Evolutionary conservation across 768 basidiomycete genomes (phyloP), one percentile per base, ranked within the genome.

Genomic region (Fistulinella prunicolor): DNA sequence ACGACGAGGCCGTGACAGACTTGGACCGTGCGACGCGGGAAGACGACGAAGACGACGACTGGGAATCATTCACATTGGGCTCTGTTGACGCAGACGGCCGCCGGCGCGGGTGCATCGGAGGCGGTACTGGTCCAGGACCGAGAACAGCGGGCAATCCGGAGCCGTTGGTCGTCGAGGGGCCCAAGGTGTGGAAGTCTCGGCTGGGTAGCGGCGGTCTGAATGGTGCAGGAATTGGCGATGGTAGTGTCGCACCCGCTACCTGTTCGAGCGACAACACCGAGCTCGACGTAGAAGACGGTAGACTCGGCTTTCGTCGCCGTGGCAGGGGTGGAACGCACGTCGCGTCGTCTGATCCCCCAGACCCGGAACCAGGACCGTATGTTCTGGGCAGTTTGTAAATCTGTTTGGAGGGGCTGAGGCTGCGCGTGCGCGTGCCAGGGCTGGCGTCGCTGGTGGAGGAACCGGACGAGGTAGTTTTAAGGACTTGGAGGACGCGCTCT

Each of bases 401-500:
- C 19, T 47, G 50, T 37, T 67, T 69, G 3, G 58, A 46, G 10
- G 71, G 64, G 30, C 63, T 70, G 24, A 52, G 51, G 42, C 70
- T 71, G 29, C 69, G 62, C 21, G 59, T 54, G 42, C 68, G 59
- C 9, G 37, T 22, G n/a, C n/a, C n/a, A 7, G 38, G 38, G 7
- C 37, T 43, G 44, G n/a, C 23, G 14, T 42, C 51, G 26, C 46
- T 32, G 12, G 10, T 34, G 12, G 63, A 66, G 1, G 57, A 50
- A 16, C 56, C 36, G 16, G 67, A 67, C 4, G 74, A 70, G 34
- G 81, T 81, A 54, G 83, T 84, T 65, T 84, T 85, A 26, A 90
- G 71, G 10, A 90, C 81, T 62, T 83, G 79, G 50, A 88, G 69
- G 17, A 88, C 77, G 9, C 87, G 73, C 60, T 85, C 83, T 54